These are phyloP conservation scores for Neurospora sp. DNA, from an alignment of 495 filamentous ascomycete species.

Conservation along the genomic window DNA sequence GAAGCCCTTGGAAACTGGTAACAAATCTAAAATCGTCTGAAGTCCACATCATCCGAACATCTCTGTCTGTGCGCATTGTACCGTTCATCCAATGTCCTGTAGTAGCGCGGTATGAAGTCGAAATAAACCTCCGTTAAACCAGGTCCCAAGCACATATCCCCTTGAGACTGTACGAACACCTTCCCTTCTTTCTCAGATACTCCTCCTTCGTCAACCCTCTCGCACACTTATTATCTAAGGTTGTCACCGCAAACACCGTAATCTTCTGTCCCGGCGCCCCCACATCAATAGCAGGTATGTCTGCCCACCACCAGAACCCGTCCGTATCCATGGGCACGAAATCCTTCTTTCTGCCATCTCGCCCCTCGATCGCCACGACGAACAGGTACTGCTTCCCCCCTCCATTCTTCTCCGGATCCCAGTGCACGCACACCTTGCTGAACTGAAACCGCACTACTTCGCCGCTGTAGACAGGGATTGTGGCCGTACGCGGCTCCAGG, in stretches of 20 bases:
- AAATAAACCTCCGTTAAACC: constrained; percentile 26
- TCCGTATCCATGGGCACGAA: constrained; percentile 53
- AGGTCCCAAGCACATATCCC: constrained; percentile 64
- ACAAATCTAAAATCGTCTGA: background rate
- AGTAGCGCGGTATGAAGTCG: background rate
- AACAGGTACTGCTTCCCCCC: constrained; percentile 53
- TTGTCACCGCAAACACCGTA: constrained; percentile 50
- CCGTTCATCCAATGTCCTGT: background rate
- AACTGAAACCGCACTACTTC: constrained; percentile 63
- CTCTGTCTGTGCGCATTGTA: background rate
- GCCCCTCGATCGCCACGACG: constrained; percentile 52
- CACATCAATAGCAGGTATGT: constrained; percentile 53
- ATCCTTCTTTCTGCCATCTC: constrained; percentile 60
- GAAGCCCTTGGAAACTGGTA: background rate
- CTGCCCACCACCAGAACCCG: constrained; percentile 64
- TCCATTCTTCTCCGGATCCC: constrained; percentile 57
- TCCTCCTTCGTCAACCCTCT: constrained; percentile 59
- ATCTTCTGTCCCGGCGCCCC: constrained; percentile 61
- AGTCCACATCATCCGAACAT: background rate
- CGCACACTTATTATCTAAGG: constrained; percentile 51
- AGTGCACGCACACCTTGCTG: constrained; percentile 65
- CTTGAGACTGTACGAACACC: constrained; percentile 49
- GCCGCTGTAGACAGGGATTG: constrained; percentile 43
- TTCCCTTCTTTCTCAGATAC: constrained; percentile 50
- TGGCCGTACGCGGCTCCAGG: constrained; percentile 48